Evolutionary conservation across 1,139 yeast species (phyloP).

Genomic region (Geotrichum klebahnii): DNA sequence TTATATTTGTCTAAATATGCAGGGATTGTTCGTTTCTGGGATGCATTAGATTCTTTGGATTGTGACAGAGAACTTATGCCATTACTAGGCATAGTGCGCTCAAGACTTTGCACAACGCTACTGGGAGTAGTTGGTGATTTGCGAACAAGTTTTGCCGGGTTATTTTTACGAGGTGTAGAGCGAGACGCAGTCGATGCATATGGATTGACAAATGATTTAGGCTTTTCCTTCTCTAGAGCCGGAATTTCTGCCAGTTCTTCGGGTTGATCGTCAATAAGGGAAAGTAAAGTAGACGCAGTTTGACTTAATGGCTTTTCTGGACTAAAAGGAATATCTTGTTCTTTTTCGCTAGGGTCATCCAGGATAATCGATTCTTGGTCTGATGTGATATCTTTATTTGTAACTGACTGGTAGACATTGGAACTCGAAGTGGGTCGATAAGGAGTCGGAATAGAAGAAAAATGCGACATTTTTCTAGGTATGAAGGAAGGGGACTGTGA

Average conservation of each 20-base stretch:
- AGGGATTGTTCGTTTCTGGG: slow-evolving; percentile 15
- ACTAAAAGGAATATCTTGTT: neutral
- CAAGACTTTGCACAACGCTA: slow-evolving; percentile 9
- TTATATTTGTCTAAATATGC: slow-evolving; percentile 27
- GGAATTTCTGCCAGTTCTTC: slow-evolving; percentile 27
- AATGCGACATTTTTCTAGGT: slow-evolving; percentile 12
- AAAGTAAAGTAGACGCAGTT: slow-evolving; percentile 63
- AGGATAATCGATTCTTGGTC: neutral
- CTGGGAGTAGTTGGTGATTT: slow-evolving; percentile 10
- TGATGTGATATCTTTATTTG: neutral
- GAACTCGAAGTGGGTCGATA: slow-evolving; percentile 9
- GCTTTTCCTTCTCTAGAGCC: slow-evolving; percentile 23
- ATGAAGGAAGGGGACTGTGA: slow-evolving; percentile 6
- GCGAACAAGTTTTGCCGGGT: slow-evolving; percentile 13
- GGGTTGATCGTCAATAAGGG: slow-evolving; percentile 50
- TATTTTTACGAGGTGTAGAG: slow-evolving; percentile 23
- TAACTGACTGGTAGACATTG: slow-evolving; percentile 8
- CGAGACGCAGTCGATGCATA: slow-evolving; percentile 41
- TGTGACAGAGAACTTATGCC: slow-evolving; percentile 3
- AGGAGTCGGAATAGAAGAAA: slow-evolving; percentile 11
- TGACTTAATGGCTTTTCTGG: slow-evolving; percentile 46
- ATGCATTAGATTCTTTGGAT: slow-evolving; percentile 1
- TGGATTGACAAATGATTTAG: slow-evolving; percentile 50
- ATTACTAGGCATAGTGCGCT: slow-evolving; percentile 10
- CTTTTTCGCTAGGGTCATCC: neutral